These are phyloP conservation scores for Plasmodium gallinaceum DNA, from an alignment of 169 alveolate species.

Conservation along the genomic window DNA sequence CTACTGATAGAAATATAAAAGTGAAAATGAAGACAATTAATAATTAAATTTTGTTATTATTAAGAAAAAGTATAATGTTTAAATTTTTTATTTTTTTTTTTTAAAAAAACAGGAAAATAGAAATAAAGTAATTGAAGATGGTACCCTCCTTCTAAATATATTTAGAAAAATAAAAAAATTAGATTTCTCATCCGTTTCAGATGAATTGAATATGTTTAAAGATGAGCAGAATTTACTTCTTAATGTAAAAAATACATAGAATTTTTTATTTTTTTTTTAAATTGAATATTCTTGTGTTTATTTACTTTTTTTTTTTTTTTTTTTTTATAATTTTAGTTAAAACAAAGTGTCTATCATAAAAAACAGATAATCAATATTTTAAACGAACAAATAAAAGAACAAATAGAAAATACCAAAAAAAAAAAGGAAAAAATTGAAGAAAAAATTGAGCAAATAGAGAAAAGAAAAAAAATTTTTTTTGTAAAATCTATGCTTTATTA, in stretches of 20 bases:
- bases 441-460: slow-evolving; percentile 43
- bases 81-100: not conserved
- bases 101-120: slow-evolving; percentile 38
- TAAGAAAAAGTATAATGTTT: not conserved
- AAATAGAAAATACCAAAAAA: slow-evolving; percentile 44
- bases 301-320: not conserved
- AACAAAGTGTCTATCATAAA: slow-evolving; percentile 65
- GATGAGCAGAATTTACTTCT: slow-evolving; percentile 45
- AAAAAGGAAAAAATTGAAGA: slow-evolving; percentile 27
- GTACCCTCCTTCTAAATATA: slow-evolving; percentile 33
- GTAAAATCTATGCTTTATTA: slow-evolving; percentile 71
- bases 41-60: not conserved
- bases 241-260: slow-evolving; percentile 2
- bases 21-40: slow-evolving; percentile 8
- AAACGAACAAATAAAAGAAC: slow-evolving; percentile 62
- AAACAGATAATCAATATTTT: slow-evolving; percentile 62
- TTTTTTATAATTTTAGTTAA: slow-evolving; percentile 20
- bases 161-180: slow-evolving; percentile 41
- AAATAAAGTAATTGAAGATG: slow-evolving; percentile 62
- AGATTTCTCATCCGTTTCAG: slow-evolving; percentile 32
- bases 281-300: not conserved
- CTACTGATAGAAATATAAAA: slow-evolving; percentile 52
- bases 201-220: slow-evolving; percentile 44
- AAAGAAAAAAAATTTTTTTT: slow-evolving; percentile 58
- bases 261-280: not conserved